Base-by-base conservation (phyloP, 2,329 filamentous ascomycete genomes). In the Colletotrichum shisoi region DNA sequence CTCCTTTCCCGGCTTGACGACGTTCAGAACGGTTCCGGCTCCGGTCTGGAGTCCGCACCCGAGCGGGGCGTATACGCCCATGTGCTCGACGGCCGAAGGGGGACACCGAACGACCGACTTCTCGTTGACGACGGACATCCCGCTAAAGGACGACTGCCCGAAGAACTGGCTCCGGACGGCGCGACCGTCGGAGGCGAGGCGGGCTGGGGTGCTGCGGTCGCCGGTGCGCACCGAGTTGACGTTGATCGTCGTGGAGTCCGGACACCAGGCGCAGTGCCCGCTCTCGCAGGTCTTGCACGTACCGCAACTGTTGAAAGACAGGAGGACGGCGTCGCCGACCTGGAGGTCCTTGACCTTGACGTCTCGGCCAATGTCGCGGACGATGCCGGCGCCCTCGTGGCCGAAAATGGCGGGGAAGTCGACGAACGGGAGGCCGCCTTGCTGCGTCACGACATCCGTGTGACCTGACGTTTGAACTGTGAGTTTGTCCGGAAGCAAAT, bases 241-340 rank as follows among this genome's bases (percentile, higher is more conserved):
- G 44, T 66, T 66, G 63, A 66, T 56, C 19, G 21, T 49, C 1
- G 63, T 45, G 2, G 63, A 62, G 27, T 42, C 52, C 8, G 63
- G 58, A 27, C 94, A 98, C 65, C 98, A 90, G 82, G 98, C 96
- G 74, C 94, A 97, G 89, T 99, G 98, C 82, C 94, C 94, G 52
- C 94, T 97, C 81, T 92, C 94, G 90, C 95, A 99, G 87, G 98
- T 98, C 84, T 98, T 98, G 89, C 95, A 99, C 80, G 98, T 93
- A 72, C 87, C 86, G 84, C 94, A 98, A 83, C 98, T 94, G 71
- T 96, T 83, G 79, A 94, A 97, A 48, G 95, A 96, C 69, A 96
- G 90, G 73, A 92, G 91, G 73, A 95, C 85, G 69, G 97, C 94
- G 76, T 96, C 89, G 83, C 97, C 94, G 73, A 97, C 83, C 71